Evolutionary conservation across 495 filamentous ascomycete genomes (phyloP).

Genomic region (Chaetomium tenue): DNA sequence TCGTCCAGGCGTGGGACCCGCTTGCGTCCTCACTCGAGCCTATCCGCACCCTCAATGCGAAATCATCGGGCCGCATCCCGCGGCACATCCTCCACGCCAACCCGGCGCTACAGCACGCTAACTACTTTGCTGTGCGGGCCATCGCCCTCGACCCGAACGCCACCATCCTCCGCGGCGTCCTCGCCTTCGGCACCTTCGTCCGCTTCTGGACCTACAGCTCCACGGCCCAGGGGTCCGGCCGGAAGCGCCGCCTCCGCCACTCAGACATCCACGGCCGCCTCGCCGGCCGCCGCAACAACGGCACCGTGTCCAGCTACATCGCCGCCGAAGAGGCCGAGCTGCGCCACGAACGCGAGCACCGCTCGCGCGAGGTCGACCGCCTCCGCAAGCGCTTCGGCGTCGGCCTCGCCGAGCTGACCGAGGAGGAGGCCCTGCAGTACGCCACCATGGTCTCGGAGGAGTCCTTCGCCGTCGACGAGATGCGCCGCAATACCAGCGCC

Average conservation of each 20-base stretch:
- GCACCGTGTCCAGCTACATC: constrained; percentile 66
- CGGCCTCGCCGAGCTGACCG: constrained; percentile 61
- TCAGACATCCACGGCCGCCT: constrained; percentile 45
- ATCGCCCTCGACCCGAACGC: constrained; percentile 87
- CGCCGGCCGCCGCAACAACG: constrained; percentile 40
- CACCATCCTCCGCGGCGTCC: constrained; percentile 83
- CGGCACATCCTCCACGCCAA: constrained; percentile 43
- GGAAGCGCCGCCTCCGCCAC: constrained; percentile 48
- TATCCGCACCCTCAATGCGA: constrained; percentile 84
- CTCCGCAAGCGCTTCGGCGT: constrained; percentile 78
- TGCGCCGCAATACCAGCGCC: constrained; percentile 46
- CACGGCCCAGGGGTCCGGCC: constrained; percentile 41
- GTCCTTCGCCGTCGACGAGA: constrained; percentile 59
- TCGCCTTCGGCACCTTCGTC: constrained; percentile 80
- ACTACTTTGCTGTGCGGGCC: constrained; percentile 79
- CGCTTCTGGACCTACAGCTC: constrained; percentile 95
- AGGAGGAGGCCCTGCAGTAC: constrained; percentile 88
- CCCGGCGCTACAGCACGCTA: constrained; percentile 51
- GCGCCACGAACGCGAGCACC: constrained; percentile 62
- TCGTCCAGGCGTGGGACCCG: constrained; percentile 96
- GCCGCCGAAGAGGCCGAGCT: constrained; percentile 77
- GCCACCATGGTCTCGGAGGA: constrained; percentile 87
- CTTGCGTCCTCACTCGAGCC: constrained; percentile 76
- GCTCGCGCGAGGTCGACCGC: constrained; percentile 58
- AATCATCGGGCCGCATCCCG: constrained; percentile 74